Base-by-base conservation (phyloP, 2,329 filamentous ascomycete species). In the Talaromyces amestolkiae region DNA sequence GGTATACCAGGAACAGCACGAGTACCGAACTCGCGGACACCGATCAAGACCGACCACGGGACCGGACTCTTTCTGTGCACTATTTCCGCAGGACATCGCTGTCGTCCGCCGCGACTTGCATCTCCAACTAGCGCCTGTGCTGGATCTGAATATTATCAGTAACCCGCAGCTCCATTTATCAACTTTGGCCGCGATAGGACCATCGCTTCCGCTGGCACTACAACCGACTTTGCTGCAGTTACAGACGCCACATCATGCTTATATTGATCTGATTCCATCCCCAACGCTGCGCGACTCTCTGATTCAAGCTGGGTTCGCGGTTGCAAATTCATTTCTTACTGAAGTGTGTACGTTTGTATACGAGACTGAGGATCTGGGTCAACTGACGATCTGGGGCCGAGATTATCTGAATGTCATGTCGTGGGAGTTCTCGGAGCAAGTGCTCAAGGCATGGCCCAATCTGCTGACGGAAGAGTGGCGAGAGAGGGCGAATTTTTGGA, bases 301-400 rank as follows among this genome's bases (percentile, higher is more conserved):
- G 7, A 74, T 80, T 65, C 70, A 68, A 17, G 71, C 78, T 7
- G 73, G 72, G 1, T 61, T 71, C 2, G 76, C 78, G n/a, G 73
- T 77, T 39, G 75, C 76, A 35, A 73, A 74, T 54, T 71, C 71
- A 22, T 81, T 81, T 64, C 68, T 80, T 51, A 68, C 68, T 17
- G 76, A 80, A 35, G 73, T 77, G 13, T 78, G 78, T 33, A 76
- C 75, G 15, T 72, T 74, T 53, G 73, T 72, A 11, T 74, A 72
- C 27, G 75, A 78, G 11, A 70, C 73, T 15, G 75, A 79, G 63
- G 78, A 79, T 58, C 69, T 71, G 7, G 76, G 75, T 8, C 78
- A 80, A 62, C 65, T 81, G 61, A 79, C 73, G n/a, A 76, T 80
- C 54, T 81, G 79, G 79, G 78, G 79, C 31, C 77, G 79, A 27